Conservation (phyloP, 1,284 basidiomycete species). For the Neonothopanus nambi region DNA sequence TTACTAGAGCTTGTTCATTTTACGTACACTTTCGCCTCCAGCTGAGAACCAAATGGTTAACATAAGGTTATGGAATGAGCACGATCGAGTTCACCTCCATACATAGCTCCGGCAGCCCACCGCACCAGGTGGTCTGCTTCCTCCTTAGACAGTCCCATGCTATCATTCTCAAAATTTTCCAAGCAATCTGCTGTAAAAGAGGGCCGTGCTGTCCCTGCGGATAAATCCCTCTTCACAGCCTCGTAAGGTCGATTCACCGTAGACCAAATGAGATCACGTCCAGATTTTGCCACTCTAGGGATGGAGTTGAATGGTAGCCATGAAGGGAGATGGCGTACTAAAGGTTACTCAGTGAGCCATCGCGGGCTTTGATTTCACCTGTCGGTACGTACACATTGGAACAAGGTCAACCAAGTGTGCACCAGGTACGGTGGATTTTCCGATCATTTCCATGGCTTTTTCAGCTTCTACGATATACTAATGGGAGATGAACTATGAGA, state of each 20-base stretch:
- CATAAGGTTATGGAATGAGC: not conserved
- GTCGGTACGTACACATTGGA: constrained; percentile 18
- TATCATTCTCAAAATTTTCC: constrained; percentile 6
- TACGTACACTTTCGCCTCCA: constrained; percentile 3
- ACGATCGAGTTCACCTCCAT: constrained; percentile 24
- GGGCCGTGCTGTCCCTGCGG: constrained; percentile 8
- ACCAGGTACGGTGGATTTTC: constrained; percentile 22
- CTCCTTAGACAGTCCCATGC: not conserved
- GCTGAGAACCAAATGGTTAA: not conserved
- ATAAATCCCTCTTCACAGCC: constrained; percentile 19
- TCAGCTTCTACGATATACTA: constrained; percentile 28
- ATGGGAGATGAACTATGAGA: not conserved
- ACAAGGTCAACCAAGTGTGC: constrained; percentile 26
- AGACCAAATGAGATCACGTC: constrained; percentile 18
- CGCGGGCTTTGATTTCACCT: not conserved
- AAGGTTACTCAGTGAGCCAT: not conserved
- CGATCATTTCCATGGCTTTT: constrained; percentile 24
- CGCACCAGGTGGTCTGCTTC: constrained; percentile 16
- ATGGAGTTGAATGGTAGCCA: constrained; percentile 17
- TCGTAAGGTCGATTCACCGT: constrained; percentile 21
- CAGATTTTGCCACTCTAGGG: constrained; percentile 18
- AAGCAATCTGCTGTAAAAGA: constrained; percentile 24
- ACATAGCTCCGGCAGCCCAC: constrained; percentile 29
- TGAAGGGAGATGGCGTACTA: constrained; percentile 20
- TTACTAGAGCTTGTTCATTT: not conserved